phyloP scores from a whole-genome alignment of 1,284 basidiomycete species.

The Malassezia brasiliensis region DNA sequence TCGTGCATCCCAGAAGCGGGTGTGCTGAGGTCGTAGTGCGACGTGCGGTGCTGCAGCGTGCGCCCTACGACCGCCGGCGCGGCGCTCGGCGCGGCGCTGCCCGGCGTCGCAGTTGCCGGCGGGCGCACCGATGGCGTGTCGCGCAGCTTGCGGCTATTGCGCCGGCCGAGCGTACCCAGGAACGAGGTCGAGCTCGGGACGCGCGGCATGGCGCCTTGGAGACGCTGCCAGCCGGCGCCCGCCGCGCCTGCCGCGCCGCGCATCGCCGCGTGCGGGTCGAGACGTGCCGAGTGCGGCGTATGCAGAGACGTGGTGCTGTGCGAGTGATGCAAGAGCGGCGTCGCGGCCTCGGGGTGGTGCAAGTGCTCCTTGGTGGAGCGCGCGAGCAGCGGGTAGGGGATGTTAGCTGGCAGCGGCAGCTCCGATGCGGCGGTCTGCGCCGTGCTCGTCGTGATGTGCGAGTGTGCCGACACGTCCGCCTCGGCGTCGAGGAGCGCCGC shows the following conservation, averaged over 20 bases:
- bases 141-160: conserved; percentile 1
- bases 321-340: background rate
- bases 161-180: conserved; percentile 2
- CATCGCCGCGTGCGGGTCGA: background rate
- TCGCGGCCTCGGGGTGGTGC: background rate
- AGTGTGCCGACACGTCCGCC: background rate
- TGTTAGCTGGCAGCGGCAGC: conserved; percentile 12
- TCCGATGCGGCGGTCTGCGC: background rate
- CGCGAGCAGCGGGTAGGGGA: conserved; percentile 14
- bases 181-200: background rate
- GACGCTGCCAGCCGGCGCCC: background rate
- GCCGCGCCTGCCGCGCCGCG: conserved; percentile 3
- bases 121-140: background rate
- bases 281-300: background rate
- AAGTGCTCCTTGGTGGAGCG: background rate
- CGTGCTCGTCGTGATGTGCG: background rate
- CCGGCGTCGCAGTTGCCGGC: background rate
- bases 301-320: background rate
- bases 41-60: background rate
- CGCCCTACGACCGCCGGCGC: background rate
- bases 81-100: background rate
- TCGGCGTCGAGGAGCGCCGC: background rate
- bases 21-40: conserved; percentile 1
- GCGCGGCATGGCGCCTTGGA: conserved; percentile 5
- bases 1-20: background rate